Base-by-base conservation (phyloP, 2,329 filamentous ascomycete genomes). In the Ilyonectria sp. region DNA sequence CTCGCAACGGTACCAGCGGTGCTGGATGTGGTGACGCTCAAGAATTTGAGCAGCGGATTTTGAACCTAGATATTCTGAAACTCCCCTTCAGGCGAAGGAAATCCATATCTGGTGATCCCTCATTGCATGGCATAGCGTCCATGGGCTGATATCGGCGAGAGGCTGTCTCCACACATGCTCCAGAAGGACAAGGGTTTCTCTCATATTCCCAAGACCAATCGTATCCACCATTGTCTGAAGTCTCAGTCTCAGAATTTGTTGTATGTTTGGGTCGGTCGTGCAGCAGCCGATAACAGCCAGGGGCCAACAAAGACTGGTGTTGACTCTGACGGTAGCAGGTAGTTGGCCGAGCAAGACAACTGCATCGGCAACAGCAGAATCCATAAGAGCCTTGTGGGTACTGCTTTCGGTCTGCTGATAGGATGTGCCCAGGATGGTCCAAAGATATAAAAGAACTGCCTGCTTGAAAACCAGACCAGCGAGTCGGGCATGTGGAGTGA, bases 61-160 rank as follows among this genome's bases (percentile, higher is more conserved):
- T 26, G 47, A 11, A 53, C 21, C 35, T 23, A 44, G 15, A 31
- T 11, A 1, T 5, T 31, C n/a, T 13, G 29, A 15, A 15, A 13
- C 29, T 19, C 26, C 49, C 19, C 57, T 44, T 77, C 72, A 85
- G 21, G 84, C 84, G 76, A 86, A 85, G 3, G 84, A 86, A 46
- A 85, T 85, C 83, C 82, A 84, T 35, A 85, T 84, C 63, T 84
- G 81, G 43, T 82, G 78, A 29, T 83, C 76, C 37, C 83, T 79
- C 83, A 86, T 86, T n/a, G 81, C 79, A 11, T 77, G 78, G 55
- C 80, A 83, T 26, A 86, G 76, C 52, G 77, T 80, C 84, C 84
- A 86, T 1, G 84, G 84, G 4, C 80, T 79, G 0, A 77, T 73
- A 5, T 76, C 64, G 1, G 75, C 74, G 0, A 61, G 53, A 0